Base-by-base conservation (phyloP, 2,329 filamentous ascomycete genomes). In the Colletotrichum costaricense region DNA sequence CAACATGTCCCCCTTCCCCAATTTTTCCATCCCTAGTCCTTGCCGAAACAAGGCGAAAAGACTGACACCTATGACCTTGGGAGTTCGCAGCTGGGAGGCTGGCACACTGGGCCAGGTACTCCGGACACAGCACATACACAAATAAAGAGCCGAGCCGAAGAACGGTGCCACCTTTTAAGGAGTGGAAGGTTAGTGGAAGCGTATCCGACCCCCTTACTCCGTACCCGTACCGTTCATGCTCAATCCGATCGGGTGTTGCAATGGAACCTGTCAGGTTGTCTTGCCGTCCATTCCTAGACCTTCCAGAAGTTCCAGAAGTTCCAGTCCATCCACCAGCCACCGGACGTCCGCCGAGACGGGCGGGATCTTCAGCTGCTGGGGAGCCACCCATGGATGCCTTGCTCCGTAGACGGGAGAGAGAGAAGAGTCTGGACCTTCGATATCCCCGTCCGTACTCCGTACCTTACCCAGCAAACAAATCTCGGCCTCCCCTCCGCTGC, bases 201-300 rank as follows among this genome's bases (percentile, higher is more conserved):
- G 59, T 38, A 72, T 60, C 69, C 66, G 58, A 72, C 69, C 69
- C 42, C 58, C 58, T 30, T 63, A 58, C 33, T 35, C 33, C 33
- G 33, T 35, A 35, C 33, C 33, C 33, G 33, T 35, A 35, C 49
- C 64, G 38, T 63, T 28, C 64, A 35, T 35, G 26, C 65, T 42
- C 33, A 55, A 62, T 62, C 66, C 66, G 60, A 73, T 71, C 67
- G 71, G 56, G 35, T 62, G 60, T 70, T 57, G 56, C 67, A 62
- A 58, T 62, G 60, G 66, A 22, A 28, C 67, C n/a, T 55, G 56
- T 55, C 42, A 49, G 46, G 66, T 57, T 22, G 22, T 30, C 30
- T 24, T 35, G 28, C 63, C 24, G 38, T 33, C 33, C 65, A 30
- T 49, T 52, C 54, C 9, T 57, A 19, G 12, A 33, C 52, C 33